Base-by-base conservation (phyloP, 2,329 filamentous ascomycete species). In the Ophiostoma ulmi region DNA sequence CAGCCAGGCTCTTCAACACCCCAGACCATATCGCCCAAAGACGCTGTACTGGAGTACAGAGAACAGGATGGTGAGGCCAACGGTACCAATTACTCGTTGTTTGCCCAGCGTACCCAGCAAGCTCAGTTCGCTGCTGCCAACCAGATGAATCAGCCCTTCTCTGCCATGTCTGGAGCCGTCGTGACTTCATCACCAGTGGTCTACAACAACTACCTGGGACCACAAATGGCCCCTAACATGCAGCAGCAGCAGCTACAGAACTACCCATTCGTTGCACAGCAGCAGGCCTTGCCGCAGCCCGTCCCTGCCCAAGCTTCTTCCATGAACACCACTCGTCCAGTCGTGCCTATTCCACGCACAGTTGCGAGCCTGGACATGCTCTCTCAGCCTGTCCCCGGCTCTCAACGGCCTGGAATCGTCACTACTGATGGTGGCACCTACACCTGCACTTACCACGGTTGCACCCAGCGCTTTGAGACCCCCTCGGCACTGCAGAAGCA, bases 11-110 rank as follows among this genome's bases (percentile, higher is more conserved):
- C 83, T 0, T 79, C 83, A 11, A 85, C 84, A 0, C 85, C 90
- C n/a, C 92, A 92, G 79, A 97, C 94, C 0, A 97, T 99, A 66
- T 98, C 94, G 1, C 95, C 94, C 35, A 96, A 97, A 80, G 94
- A 98, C 76, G 92, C 94, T 1, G 81, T 97, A 72, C 81, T 97
- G 68, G 94, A 97, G 72, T 97, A 94, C 77, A 87, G 90, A 73
- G 92, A 95, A 55, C 80, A 83, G 0, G 91, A 94, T 2, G 88
- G 90, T 22, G 90, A 72, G 4, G 67, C 31, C 14, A 69, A 90
- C 67, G 81, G 41, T 2, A 20, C 86, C 5, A 88, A 88, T 72
- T 88, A 91, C 75, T 88, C 92, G 14, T 81, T 97, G 26, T 97
- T 97, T 77, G 31, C 58, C 58, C 58, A 63, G 26, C 26, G 26